These are phyloP conservation scores for Tremellales sp. DNA, from an alignment of 1,284 basidiomycete species.

Conservation along the genomic window DNA sequence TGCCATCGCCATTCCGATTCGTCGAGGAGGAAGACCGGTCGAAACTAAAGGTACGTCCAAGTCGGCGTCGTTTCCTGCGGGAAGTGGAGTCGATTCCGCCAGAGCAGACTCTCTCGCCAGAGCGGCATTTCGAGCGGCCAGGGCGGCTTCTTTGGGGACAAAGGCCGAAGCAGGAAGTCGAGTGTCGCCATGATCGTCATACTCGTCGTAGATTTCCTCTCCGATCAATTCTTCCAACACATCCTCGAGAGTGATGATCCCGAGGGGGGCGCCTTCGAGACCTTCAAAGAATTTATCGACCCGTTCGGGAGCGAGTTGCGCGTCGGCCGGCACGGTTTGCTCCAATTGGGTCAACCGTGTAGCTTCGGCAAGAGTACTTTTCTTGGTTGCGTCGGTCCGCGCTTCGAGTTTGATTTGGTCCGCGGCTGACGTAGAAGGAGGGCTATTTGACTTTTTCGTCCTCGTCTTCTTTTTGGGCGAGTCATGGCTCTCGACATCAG, in stretches of 20 bases:
- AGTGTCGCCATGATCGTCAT: constrained; percentile 28
- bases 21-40: not conserved
- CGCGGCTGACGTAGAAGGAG: constrained; percentile 19
- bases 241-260: constrained; percentile 90
- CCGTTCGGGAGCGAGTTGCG: constrained; percentile 64
- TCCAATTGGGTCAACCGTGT: constrained; percentile 55
- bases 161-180: constrained; percentile 28
- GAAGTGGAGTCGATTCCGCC: constrained; percentile 21
- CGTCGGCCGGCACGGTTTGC: constrained; percentile 79
- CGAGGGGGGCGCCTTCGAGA: constrained; percentile 69
- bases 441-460: constrained; percentile 7
- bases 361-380: constrained; percentile 51
- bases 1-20: constrained; percentile 1
- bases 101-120: constrained; percentile 25
- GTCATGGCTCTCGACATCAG: constrained; percentile 20
- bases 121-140: constrained; percentile 31
- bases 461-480: constrained; percentile 14
- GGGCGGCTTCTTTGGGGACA: constrained; percentile 33
- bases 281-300: constrained; percentile 72
- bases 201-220: constrained; percentile 83
- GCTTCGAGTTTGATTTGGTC: constrained; percentile 12
- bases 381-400: constrained; percentile 28
- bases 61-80: constrained; percentile 19
- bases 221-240: constrained; percentile 87
- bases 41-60: constrained; percentile 12